Evolutionary conservation across 2,329 filamentous ascomycete species (phyloP).

Genomic region (Microdochium paspali): DNA sequence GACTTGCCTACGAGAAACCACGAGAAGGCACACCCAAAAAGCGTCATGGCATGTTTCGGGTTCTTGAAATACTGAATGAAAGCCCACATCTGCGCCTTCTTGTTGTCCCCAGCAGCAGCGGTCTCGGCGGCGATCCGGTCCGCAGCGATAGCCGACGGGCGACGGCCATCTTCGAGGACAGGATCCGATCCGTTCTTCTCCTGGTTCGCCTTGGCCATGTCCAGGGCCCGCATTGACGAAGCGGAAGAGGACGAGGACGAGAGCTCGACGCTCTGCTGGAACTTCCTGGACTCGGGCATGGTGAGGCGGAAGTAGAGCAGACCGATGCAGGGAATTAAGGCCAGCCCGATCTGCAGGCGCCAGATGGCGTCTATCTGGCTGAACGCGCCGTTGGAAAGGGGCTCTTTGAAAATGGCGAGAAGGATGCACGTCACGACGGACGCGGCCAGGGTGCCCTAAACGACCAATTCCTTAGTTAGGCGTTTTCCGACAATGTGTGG

Average conservation of each 20-base stretch:
- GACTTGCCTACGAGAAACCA: constrained; percentile 5
- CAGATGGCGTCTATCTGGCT: constrained; percentile 53
- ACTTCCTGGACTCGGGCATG: constrained; percentile 58
- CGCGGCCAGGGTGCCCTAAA: constrained; percentile 1
- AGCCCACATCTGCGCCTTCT: constrained; percentile 1
- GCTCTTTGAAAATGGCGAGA: constrained; percentile 41
- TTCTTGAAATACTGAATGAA: constrained; percentile 4
- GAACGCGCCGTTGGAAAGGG: constrained; percentile 21
- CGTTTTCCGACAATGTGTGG: background rate
- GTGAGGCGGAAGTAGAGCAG: constrained; percentile 52
- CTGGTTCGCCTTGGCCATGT: background rate
- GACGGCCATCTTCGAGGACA: no score
- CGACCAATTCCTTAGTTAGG: background rate
- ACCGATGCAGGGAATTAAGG: constrained; percentile 35
- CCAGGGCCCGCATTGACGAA: constrained; percentile 38
- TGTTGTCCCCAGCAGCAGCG: background rate
- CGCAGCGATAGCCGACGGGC: background rate
- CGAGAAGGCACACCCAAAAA: constrained; percentile 1
- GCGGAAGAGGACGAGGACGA: constrained; percentile 53
- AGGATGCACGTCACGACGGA: constrained; percentile 17
- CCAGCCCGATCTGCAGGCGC: constrained; percentile 55
- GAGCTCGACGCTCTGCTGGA: constrained; percentile 1
- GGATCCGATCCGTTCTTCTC: background rate
- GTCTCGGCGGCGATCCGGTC: background rate
- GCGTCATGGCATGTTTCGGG: constrained; percentile 1